Base-by-base conservation (phyloP, 2,329 filamentous ascomycete genomes). In the Fusarium caatingaense region DNA sequence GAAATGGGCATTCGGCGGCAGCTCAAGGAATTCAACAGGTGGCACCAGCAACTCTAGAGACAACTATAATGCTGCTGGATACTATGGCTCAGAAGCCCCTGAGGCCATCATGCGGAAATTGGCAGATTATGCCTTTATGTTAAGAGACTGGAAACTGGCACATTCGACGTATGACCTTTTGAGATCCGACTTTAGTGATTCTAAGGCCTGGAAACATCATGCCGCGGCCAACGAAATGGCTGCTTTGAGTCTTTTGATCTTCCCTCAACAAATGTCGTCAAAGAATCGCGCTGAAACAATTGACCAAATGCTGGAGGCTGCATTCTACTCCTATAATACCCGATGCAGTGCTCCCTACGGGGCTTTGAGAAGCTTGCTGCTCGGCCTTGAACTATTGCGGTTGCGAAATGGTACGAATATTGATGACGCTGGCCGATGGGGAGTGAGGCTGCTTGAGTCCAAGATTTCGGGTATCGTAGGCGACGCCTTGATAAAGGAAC, bases 131-230 rank as follows among this genome's bases (percentile, higher is more conserved):
- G 91, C 94, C 13, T 97, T 99, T 76, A 98, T 99, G 94, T 86
- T 99, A 40, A 89, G 96, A 32, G 97, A 99, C 79, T 99, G 92
- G 89, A 98, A 97, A 80, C 83, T 99, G 37, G 93, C 96, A 12
- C 89, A 96, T 73, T 94, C 92, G 15, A 97, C 93, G 1, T 99
- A 98, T 78, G 95, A 99, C 60, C 87, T 99, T 8, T 82, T 99
- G 11, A 89, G 93, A 56, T 88, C 91, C 10, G 97, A 99, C 78
- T 99, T 95, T 79, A 91, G 89, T 76, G 96, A 96, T 77, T 94
- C 98, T 78, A 98, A 98, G 79, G 97, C 96, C 2, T 99, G 96
- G 96, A 93, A 89, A 74, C 93, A 98, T 76, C 93, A 98, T 77
- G 96, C 96, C 0, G 95, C 93, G 6, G 92, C 93, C 3, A 95